Evolutionary conservation across 129 eudicot species (phyloP).

Genomic region (Artemisia tridentata): DNA sequence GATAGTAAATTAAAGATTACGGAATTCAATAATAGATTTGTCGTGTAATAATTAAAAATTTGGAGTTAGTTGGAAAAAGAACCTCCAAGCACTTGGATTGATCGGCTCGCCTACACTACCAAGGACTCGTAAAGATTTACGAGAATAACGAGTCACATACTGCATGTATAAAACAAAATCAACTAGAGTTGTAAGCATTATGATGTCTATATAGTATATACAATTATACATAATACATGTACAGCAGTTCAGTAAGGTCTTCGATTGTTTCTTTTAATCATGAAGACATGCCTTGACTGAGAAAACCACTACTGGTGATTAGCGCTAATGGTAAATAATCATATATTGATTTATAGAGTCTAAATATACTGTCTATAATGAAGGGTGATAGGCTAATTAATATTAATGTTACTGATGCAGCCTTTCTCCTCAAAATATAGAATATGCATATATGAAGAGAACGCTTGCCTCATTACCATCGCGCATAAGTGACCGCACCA

Average conservation of each 20-base stretch:
- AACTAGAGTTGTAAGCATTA: background rate
- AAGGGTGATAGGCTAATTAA: too few relatives aligned
- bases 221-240: too few relatives aligned
- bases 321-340: background rate
- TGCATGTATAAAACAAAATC: constrained; percentile 33
- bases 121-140: constrained; percentile 94
- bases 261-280: too few relatives aligned
- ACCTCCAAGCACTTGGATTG: constrained; percentile 99
- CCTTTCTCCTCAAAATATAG: background rate
- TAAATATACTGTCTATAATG: background rate
- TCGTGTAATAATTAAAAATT: background rate
- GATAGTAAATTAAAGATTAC: background rate
- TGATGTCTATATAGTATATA: constrained; percentile 1
- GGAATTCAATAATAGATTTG: background rate
- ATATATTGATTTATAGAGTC: background rate
- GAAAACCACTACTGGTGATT: too few relatives aligned
- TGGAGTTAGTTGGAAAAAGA: constrained; percentile 1
- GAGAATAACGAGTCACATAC: constrained; percentile 85
- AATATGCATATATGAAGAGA: background rate
- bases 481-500: constrained; percentile 98
- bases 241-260: background rate
- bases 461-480: constrained; percentile 75
- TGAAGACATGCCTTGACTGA: too few relatives aligned
- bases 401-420: too few relatives aligned
- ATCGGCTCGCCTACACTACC: constrained; percentile 99